Conservation (phyloP, 2,329 filamentous ascomycete species). For the Phyllachora maydis region DNA sequence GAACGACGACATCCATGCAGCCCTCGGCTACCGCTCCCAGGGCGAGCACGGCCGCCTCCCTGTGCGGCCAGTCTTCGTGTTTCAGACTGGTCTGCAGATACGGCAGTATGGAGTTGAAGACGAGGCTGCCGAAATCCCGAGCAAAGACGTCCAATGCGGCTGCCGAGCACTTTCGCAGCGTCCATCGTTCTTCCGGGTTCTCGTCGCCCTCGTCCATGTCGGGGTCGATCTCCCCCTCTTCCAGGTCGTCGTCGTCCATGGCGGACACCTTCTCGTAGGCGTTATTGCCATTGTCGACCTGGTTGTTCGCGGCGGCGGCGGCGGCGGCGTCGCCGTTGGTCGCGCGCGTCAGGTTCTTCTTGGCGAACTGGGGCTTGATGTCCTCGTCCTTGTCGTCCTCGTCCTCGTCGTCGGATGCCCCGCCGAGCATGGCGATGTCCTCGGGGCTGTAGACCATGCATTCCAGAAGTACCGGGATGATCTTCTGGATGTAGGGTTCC, state of each 20-base stretch:
- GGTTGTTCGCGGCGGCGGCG: conserved; percentile 26
- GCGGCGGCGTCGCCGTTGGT: too few species aligned
- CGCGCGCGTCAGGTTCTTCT: conserved; percentile 36
- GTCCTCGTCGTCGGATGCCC: conserved; percentile 75
- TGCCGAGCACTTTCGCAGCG: conserved; percentile 87
- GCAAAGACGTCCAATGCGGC: conserved; percentile 89
- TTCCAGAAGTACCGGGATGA: conserved; percentile 76
- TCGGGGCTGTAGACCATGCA: conserved; percentile 96
- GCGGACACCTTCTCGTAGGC: conserved; percentile 30
- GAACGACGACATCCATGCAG: conserved; percentile 74
- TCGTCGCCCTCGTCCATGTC: conserved; percentile 55
- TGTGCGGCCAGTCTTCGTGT: conserved; percentile 75
- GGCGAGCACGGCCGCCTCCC: conserved; percentile 85
- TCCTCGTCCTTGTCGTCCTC: conserved; percentile 79
- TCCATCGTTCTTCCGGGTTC: conserved; percentile 86
- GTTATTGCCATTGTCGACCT: conserved; percentile 30
- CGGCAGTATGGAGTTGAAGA: conserved; percentile 82
- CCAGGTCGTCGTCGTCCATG: conserved; percentile 57
- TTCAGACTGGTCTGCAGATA: conserved; percentile 81
- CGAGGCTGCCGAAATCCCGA: conserved; percentile 66
- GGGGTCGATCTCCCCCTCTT: conserved; percentile 77
- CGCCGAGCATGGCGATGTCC: conserved; percentile 69
- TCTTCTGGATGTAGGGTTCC: conserved; percentile 58
- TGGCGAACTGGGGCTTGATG: conserved; percentile 82
- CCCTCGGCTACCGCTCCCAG: conserved; percentile 89